Base-by-base conservation (phyloP, 2,329 filamentous ascomycete genomes). In the Colletotrichum chrysophilum region DNA sequence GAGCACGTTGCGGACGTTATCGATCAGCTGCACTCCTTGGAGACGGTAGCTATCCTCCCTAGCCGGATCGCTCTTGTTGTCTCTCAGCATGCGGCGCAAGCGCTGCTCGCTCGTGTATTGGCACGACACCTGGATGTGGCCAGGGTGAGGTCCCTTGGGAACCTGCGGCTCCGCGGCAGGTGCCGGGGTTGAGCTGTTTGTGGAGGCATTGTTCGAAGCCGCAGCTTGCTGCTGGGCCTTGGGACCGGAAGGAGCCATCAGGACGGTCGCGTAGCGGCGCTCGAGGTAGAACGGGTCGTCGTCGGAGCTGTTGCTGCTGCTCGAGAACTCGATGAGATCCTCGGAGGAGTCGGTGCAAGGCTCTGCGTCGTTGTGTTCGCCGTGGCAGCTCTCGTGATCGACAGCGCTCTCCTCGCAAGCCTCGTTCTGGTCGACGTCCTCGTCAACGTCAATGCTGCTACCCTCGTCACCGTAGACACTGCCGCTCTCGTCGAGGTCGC, bases 1-100 rank as follows among this genome's bases (percentile, higher is more conserved):
- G 66, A 99, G 88, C 26, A 91, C 91, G 80, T 93, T 92, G 64
- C 96, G 91, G 56, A 98, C 94, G 76, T 93, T 94, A 81, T 98
- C 95, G 77, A 99, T 96, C 89, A 96, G 94, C 75, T 95, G 91
- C 12, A 98, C 93, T 21, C 96, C 97, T 81, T 97, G 95, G 60
- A 98, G 86, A 68, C 96, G 93, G 78, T 95, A 92, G 76, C 87
- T 92, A 81, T 96, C 95, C 83, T 98, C 96, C 73, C 94, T 93
- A 48, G 94, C 92, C 67, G 94, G 92, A 81, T 95, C 94, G 80
- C 93, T 92, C 52, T 92, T 92, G 77, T 93, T 92, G 24, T 91
- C 90, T 60, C 90, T 89, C 74, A 98, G 90, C 83, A 93, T 93
- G 80, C 92, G 91, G 76, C 95, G 93, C 71, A 98, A 91, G 79